Evolutionary conservation across 257 asterid genomes (phyloP), one percentile per base, ranked within the genome.

Genomic region (Thymus quinquecostatus): DNA sequence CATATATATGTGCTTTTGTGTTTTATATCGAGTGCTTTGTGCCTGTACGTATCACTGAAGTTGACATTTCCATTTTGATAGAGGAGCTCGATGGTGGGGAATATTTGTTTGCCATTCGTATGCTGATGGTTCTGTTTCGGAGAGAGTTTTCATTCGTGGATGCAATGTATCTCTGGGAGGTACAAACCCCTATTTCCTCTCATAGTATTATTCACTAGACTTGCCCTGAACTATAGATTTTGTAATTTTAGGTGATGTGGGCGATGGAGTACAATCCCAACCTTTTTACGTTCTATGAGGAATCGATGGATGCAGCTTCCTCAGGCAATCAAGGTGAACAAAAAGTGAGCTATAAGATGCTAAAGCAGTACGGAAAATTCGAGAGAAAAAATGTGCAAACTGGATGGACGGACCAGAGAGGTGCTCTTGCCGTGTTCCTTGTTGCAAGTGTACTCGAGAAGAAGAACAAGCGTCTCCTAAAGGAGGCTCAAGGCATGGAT

Each of bases 61-160:
- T 55, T 73, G 21, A 33, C 71, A 21, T 77, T 77, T 82, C 61
- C 66, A 66, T 78, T 75, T 45, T 76, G 76, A 59, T 87, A 93
- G 98, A 91, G 96, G 96, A 89, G 68, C 83, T 93, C 77, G 98
- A 91, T 79, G 98, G 97, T 12, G 98, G 98, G 69, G 96, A 93
- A 68, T 93, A 93, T 82, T 80, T 93, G 66, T 93, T 93, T 70
- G 98, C 98, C 58, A 89, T 93, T 78, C 96, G 98, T 56, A 93
- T 93, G 98, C 83, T 91, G 82, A 93, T 93, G 98, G 97, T 91
- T 68, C 89, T 93, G 71, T 93, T 93, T 47, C 90, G 97, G 72
- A 87, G 98, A 77, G 98, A 93, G 78, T 91, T 93, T 81, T 93
- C 97, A 8, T 91, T 91, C 71, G 86, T 89, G 41, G 98, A 93